These are phyloP conservation scores for Fusarium bactridioides DNA, from an alignment of 2,329 filamentous ascomycete species.

Conservation along the genomic window DNA sequence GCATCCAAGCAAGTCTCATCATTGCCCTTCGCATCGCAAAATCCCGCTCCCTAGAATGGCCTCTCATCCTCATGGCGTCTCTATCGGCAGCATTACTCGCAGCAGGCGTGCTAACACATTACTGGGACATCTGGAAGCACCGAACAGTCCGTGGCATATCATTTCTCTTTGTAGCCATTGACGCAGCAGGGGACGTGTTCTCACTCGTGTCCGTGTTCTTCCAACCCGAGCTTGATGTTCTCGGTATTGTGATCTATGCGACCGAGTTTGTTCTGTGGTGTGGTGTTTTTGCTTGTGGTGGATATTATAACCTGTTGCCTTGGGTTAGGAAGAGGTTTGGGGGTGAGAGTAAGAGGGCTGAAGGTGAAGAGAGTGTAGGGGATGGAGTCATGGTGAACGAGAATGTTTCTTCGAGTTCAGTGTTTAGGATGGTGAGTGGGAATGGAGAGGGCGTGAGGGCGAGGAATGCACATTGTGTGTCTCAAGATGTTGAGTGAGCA, in stretches of 20 bases:
- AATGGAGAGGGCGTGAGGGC: constrained; percentile 15
- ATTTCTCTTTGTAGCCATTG: constrained; percentile 75
- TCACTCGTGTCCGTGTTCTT: constrained; percentile 72
- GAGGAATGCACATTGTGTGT: neutral
- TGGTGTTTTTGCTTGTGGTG: constrained; percentile 71
- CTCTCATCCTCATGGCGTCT: constrained; percentile 71
- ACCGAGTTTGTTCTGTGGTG: constrained; percentile 72
- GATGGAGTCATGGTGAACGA: constrained; percentile 52
- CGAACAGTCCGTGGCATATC: constrained; percentile 75
- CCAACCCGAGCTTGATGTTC: constrained; percentile 63
- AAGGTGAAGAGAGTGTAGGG: neutral
- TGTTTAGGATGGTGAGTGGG: constrained; percentile 61
- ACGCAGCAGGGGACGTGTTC: constrained; percentile 73
- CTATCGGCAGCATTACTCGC: constrained; percentile 70
- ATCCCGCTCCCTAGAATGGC: constrained; percentile 61
- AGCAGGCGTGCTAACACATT: constrained; percentile 72
- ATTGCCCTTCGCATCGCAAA: constrained; percentile 60
- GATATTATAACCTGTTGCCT: constrained; percentile 69
- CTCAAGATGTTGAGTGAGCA: constrained; percentile 14
- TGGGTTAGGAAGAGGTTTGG: constrained; percentile 46
- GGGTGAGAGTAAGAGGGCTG: neutral
- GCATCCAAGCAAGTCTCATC: constrained; percentile 66
- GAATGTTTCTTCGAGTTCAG: constrained; percentile 67
- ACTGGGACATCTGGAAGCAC: constrained; percentile 73
- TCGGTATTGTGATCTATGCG: constrained; percentile 73